phyloP scores from a whole-genome alignment of 305 asterid species.

The Fraxinus angustifolia region DNA sequence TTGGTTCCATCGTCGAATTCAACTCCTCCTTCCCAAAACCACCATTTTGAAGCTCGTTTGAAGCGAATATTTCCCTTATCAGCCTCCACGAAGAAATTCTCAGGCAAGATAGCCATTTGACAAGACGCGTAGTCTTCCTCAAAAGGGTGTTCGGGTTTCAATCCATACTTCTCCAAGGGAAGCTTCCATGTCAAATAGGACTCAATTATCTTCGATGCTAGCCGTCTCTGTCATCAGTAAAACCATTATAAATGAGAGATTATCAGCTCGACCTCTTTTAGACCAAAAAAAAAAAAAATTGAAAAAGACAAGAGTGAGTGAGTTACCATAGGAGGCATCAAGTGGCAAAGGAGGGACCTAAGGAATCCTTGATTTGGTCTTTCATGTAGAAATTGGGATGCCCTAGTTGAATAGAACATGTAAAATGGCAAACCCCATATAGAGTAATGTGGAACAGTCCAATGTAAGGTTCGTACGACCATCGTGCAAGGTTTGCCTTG shows the following conservation, averaged over 20 bases:
- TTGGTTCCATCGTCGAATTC: constrained; percentile 63
- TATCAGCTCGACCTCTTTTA: not conserved
- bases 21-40: constrained; percentile 71
- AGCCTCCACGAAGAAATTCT: constrained; percentile 65
- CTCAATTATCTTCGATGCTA: constrained; percentile 59
- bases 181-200: constrained; percentile 77
- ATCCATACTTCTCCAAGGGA: constrained; percentile 68
- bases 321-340: constrained; percentile 63
- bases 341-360: constrained; percentile 52
- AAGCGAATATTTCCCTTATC: constrained; percentile 65
- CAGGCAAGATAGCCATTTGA: constrained; percentile 90
- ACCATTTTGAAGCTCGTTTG: constrained; percentile 58
- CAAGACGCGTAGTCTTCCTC: constrained; percentile 90
- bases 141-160: constrained; percentile 83
- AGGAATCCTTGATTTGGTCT: constrained; percentile 76
- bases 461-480: constrained; percentile 74
- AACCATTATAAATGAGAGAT: not conserved
- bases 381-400: constrained; percentile 73
- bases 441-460: constrained; percentile 89
- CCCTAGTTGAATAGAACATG: constrained; percentile 83
- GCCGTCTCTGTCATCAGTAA: constrained; percentile 43
- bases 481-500: constrained; percentile 74
- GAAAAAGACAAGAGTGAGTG: not conserved
- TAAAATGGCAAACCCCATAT: constrained; percentile 88
- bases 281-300: not conserved